Evolutionary conservation across 257 asterid genomes (phyloP), one percentile per base, ranked within the genome.

Genomic region (Voacanga thouarsii): DNA sequence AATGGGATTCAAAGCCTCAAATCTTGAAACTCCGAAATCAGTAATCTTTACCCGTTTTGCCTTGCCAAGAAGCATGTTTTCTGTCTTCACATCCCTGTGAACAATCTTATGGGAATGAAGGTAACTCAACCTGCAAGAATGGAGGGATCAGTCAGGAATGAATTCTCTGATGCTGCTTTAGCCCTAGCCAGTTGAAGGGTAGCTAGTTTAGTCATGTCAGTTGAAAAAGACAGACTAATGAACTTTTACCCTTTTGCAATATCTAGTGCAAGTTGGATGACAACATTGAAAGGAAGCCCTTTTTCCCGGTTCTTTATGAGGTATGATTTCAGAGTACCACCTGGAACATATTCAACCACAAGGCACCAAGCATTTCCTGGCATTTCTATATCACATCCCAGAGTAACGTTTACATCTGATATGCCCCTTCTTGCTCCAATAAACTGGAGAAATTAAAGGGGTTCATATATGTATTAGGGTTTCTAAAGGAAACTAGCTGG

Each of bases 11-110:
- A 56, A 30, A 0, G 47, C 51, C 61, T 80, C 84, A n/a, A 80
- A 26, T n/a, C 73, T 55, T 1, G 84, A 84, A 3, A 83, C 23
- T 12, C 83, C 86, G 14, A 83, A 83, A 7, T 83, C 86, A 5
- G 80, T 77, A 14, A 80, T 78, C 72, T 84, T 84, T 12, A 71
- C 77, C 15, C 75, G 21, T 28, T 53, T 26, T 0, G 6, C 19
- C 7, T 57, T 37, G 44, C 78, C 79, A n/a, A 81, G 67, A 12
- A 78, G 72, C 65, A 84, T 47, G 49, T 83, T 83, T 18, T 56
- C 33, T 1, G 80, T 66, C 83, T 79, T 83, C 30, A 83, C 70
- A 70, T 84, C 87, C 24, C 87, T 69, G 23, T 84, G 84, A 5
- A 75, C 80, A 11, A 84, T 65, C 73, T 84, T 78, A 14, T 75